Conservation (phyloP, 1,284 basidiomycete genomes). For the Rhodotorula sp. region DNA sequence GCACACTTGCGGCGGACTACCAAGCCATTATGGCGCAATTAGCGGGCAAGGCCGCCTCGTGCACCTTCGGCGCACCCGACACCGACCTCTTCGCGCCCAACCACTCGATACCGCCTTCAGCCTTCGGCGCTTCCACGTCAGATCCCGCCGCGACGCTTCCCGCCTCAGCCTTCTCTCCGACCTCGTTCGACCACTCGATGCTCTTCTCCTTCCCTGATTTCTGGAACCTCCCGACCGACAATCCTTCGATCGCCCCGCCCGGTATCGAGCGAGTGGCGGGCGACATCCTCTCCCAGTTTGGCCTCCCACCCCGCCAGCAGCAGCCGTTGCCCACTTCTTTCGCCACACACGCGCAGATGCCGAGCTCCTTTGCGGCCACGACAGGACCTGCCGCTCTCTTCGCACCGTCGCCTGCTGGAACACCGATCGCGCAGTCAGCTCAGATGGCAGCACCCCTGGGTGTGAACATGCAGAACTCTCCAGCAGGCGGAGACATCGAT, state of each 20-base stretch:
- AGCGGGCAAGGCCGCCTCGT: not conserved
- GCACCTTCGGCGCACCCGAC: not conserved
- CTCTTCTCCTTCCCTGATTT: not conserved
- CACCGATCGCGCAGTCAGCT: too few relatives aligned
- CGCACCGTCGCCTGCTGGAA: too few relatives aligned
- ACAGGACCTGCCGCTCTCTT: too few relatives aligned
- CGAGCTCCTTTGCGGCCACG: too few relatives aligned
- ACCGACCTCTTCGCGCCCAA: not conserved
- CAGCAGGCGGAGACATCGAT: too few relatives aligned
- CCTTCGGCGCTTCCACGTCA: not conserved
- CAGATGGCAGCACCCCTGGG: too few relatives aligned
- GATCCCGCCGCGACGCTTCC: not conserved
- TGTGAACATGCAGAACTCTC: too few relatives aligned
- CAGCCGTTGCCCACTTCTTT: too few relatives aligned
- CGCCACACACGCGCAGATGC: too few relatives aligned
- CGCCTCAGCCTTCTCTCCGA: not conserved
- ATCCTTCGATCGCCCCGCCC: slow-evolving; percentile 1
- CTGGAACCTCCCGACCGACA: slow-evolving; percentile 10
- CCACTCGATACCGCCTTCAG: not conserved
- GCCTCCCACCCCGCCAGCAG: not conserved
- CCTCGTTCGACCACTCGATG: not conserved
- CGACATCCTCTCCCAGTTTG: slow-evolving; percentile 3
- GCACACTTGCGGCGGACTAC: too few relatives aligned
- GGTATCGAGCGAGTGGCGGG: not conserved
- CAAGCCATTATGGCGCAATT: too few relatives aligned